Evolutionary conservation across 306 rosid genomes (phyloP).

Genomic region (Crotalaria pallida): DNA sequence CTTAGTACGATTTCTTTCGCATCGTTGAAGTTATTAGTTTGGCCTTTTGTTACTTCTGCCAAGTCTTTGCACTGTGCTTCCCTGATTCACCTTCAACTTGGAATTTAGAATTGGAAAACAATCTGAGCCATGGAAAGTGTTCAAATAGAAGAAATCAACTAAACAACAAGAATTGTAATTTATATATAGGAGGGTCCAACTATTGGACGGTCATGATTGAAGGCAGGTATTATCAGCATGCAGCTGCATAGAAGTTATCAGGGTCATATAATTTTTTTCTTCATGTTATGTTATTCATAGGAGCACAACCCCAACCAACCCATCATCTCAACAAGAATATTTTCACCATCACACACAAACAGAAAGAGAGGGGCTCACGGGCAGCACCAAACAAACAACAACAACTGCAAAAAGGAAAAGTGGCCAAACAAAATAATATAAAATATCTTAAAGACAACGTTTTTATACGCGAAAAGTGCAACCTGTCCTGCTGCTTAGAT

Average conservation of each 20-base stretch:
- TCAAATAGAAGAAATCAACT: slow-evolving; percentile 14
- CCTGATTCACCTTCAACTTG: slow-evolving; percentile 28
- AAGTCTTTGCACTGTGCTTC: slow-evolving; percentile 16
- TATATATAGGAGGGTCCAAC: background rate
- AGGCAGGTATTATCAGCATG: slow-evolving; percentile 8
- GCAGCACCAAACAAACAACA: slow-evolving; percentile 54
- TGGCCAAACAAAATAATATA: slow-evolving; percentile 13
- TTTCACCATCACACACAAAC: slow-evolving; percentile 39
- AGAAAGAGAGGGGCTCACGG: slow-evolving; percentile 61
- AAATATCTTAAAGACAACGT: background rate
- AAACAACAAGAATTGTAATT: slow-evolving; percentile 10
- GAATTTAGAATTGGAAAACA: slow-evolving; percentile 10
- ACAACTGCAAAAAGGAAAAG: slow-evolving; percentile 45
- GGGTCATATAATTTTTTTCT: background rate
- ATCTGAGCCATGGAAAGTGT: slow-evolving; percentile 16
- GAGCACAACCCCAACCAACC: background rate
- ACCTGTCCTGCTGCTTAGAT: too few species aligned
- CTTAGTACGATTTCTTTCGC: background rate
- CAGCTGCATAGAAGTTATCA: background rate
- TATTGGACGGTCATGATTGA: slow-evolving; percentile 23
- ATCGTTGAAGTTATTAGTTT: background rate
- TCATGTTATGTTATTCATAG: background rate
- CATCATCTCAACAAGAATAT: slow-evolving; percentile 31
- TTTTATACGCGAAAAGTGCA: slow-evolving; percentile 46
- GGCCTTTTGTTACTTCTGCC: slow-evolving; percentile 13